phyloP scores from a whole-genome alignment of 257 asterid genomes.

The Fraxinus anomala region DNA sequence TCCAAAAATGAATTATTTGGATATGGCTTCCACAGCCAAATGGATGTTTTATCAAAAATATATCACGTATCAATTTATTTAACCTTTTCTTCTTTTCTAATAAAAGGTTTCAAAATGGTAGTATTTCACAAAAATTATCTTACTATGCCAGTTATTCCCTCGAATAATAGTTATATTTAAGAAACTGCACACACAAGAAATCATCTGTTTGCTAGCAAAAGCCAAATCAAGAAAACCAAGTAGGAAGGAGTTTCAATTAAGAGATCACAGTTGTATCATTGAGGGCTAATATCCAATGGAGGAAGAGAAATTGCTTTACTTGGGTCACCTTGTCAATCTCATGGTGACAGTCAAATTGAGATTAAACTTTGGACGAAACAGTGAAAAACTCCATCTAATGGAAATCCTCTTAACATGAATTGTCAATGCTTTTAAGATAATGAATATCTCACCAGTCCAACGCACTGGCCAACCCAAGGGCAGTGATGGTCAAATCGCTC shows the following conservation, averaged over 20 bases:
- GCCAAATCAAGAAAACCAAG: background rate
- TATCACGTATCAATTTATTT: background rate
- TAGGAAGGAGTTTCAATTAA: constrained; percentile 20
- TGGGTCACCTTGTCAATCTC: background rate
- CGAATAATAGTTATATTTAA: background rate
- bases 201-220: background rate
- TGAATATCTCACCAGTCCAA: constrained; percentile 72
- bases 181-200: background rate
- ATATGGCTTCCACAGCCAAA: background rate
- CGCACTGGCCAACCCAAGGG: constrained; percentile 99
- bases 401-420: constrained; percentile 21
- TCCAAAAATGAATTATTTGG: background rate
- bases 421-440: background rate
- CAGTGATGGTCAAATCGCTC: constrained; percentile 96
- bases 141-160: background rate
- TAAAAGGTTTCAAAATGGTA: background rate
- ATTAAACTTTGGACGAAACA: background rate
- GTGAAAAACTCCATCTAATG: background rate
- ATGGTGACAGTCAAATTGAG: background rate
- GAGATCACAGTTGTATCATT: background rate
- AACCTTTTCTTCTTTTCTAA: constrained; percentile 26
- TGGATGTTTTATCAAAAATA: background rate
- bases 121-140: background rate
- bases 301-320: background rate
- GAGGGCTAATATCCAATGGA: background rate